Conservation (phyloP, 2,329 filamentous ascomycete genomes). For the Ophiostoma tasmaniense region DNA sequence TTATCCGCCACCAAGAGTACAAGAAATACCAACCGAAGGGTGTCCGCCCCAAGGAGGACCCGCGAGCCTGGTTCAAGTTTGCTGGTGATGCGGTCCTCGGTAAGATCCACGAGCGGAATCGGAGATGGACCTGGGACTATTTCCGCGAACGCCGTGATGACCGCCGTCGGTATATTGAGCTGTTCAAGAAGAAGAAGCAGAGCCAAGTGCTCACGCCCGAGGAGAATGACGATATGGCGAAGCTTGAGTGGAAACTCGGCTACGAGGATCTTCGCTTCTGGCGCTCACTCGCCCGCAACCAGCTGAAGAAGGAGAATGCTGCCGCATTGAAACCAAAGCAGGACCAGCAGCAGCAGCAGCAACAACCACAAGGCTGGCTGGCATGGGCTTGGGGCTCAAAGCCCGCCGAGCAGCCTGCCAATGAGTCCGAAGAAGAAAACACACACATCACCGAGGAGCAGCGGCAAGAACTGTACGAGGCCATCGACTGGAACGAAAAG, state of each 20-base stretch:
- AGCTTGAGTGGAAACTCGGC: conserved; percentile 75
- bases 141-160: conserved; percentile 90
- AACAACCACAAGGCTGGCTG: conserved; percentile 77
- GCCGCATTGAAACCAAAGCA: conserved; percentile 77
- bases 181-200: conserved; percentile 91
- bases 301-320: conserved; percentile 89
- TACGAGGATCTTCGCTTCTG: conserved; percentile 98
- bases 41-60: conserved; percentile 75
- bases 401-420: conserved; percentile 41
- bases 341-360: conserved; percentile 28
- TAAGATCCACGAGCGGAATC: conserved; percentile 92
- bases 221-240: conserved; percentile 64
- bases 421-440: conserved; percentile 63
- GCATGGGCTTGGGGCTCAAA: conserved; percentile 88
- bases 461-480: conserved; percentile 90
- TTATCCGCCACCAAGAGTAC: conserved; percentile 95
- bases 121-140: conserved; percentile 91
- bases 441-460: conserved; percentile 91
- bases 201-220: conserved; percentile 60
- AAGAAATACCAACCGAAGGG: conserved; percentile 83
- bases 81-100: conserved; percentile 80
- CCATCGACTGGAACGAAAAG: conserved; percentile 98
- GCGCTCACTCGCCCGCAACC: conserved; percentile 86
- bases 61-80: conserved; percentile 84
- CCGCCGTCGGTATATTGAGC: conserved; percentile 75